Conservation (phyloP, 208 protist species). For the Plasmodiophora brassicae region DNA sequence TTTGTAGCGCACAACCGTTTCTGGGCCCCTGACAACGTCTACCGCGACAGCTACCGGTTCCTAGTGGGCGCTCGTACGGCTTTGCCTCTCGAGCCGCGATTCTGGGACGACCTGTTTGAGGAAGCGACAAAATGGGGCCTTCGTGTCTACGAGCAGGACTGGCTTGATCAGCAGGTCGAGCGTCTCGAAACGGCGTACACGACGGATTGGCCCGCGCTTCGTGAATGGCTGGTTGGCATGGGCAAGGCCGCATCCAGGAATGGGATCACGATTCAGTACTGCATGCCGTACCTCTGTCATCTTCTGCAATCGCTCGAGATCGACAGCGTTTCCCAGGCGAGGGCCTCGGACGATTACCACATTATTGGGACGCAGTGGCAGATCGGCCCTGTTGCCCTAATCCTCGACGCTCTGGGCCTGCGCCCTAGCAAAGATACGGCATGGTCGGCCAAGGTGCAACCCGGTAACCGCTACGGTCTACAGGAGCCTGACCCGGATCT, state of each 20-base stretch:
- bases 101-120: conserved; percentile 47
- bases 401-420: conserved; percentile 37
- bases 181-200: not conserved
- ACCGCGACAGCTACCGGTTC: not conserved
- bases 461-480: not conserved
- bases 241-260: conserved; percentile 29
- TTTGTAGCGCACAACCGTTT: conserved; percentile 40
- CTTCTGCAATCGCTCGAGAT: conserved; percentile 52
- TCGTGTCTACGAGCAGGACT: conserved; percentile 54
- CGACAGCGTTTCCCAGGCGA: conserved; percentile 43
- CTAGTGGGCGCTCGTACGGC: conserved; percentile 5
- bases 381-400: conserved; percentile 9
- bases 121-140: conserved; percentile 46
- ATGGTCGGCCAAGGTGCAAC: conserved; percentile 19
- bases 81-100: conserved; percentile 37
- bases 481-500: not conserved
- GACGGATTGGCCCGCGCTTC: no score
- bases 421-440: conserved; percentile 46
- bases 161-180: conserved; percentile 48
- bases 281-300: conserved; percentile 50
- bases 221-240: conserved; percentile 51
- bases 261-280: conserved; percentile 55
- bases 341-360: conserved; percentile 51
- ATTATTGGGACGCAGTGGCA: conserved; percentile 44
- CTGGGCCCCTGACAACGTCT: conserved; percentile 35